Evolutionary conservation across 352 stramenopile genomes (phyloP), one percentile per base, ranked within the genome.

Genomic region (Blastocystis sp.): DNA sequence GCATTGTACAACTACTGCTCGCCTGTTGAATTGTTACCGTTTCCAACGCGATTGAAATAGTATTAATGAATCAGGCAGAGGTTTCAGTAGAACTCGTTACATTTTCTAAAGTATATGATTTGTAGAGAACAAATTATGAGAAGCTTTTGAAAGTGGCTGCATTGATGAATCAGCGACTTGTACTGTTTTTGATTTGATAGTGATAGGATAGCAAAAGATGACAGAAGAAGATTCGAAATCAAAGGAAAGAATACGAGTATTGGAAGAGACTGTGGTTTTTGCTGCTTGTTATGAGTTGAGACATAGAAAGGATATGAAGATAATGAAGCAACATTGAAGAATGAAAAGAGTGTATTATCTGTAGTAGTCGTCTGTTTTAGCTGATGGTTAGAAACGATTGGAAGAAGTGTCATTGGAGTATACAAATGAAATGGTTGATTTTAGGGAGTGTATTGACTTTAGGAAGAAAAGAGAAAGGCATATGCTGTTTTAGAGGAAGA

Each of bases 101-200:
- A 46, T 46, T 46, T 2, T 46, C 39, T 46, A 46, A 9, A 32
- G 54, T 66, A 5, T 51, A 43, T 83, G 32, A 59, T 19, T 19
- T 16, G 21, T 83, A 83, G 71, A 83, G 42, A 66, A 52, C 71
- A 21, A 83, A 83, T 32, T 83, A 83, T 66, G 71, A 83, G 42
- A 83, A 83, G 51, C 27, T 83, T 37, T n/a, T 42, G 54, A 65
- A 66, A 83, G 54, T 83, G 27, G 71, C 71, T 52, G 51, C 71
- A n/a, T 24, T 83, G n/a, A 83, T 83, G 71, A 83, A 83, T 52
- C 71, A 83, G 51, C 43, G 71, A 11, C 63, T 83, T 83, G 71
- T 67, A 67, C 19, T 21, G 32, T 2, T 46, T 11, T 21, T 11
- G 51, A 52, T 42, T 43, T 29, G 71, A 66, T 21, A 24, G 29